Conservation (phyloP, 371 early-diverging fungal genomes). For the Dentiscutata heterogama region DNA sequence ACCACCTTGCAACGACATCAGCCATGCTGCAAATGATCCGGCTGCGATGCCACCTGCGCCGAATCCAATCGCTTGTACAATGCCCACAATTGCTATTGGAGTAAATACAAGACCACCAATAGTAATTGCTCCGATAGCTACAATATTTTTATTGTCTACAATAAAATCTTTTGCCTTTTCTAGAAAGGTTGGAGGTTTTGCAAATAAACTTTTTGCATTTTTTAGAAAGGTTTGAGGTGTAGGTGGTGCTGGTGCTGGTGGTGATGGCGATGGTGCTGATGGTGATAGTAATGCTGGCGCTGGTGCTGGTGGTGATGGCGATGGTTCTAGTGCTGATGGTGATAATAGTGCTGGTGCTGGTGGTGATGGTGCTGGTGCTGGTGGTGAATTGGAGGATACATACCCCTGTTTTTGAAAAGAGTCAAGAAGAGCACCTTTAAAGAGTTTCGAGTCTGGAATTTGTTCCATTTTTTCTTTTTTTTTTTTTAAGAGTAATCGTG, state of each 20-base stretch:
- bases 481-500: too few relatives aligned
- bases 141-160: background rate
- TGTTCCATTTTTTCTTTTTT: background rate
- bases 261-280: background rate
- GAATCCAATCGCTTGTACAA: conserved; percentile 1
- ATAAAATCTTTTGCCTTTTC: background rate
- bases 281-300: background rate
- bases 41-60: conserved; percentile 24
- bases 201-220: too few relatives aligned
- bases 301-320: background rate
- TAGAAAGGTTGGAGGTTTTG: background rate
- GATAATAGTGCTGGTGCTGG: background rate
- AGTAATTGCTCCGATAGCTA: background rate
- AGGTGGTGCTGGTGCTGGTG: too few relatives aligned
- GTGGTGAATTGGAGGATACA: background rate
- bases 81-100: background rate
- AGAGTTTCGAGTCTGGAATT: background rate
- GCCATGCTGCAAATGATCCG: conserved; percentile 41
- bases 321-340: background rate
- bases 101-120: background rate
- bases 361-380: background rate
- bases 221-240: too few relatives aligned
- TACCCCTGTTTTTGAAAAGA: background rate
- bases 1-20: conserved; percentile 46
- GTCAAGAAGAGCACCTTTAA: background rate